Conservation (phyloP, 306 rosid genomes). For the Gastrolobium villosum region DNA sequence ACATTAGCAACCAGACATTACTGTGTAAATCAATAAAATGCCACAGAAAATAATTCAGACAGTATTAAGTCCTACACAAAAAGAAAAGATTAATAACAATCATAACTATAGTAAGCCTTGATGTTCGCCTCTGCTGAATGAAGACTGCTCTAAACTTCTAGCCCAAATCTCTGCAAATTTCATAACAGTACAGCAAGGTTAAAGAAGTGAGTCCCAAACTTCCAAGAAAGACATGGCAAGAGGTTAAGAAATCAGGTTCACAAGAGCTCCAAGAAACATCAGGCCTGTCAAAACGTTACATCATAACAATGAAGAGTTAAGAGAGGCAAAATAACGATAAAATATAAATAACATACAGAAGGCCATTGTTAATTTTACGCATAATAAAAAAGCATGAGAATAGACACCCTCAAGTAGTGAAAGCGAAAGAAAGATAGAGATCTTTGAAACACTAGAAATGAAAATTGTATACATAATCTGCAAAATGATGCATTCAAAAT, state of each 20-base stretch:
- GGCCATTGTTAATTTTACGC: slow-evolving; percentile 25
- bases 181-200: slow-evolving; percentile 99
- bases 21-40: slow-evolving; percentile 52
- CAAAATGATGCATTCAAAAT: slow-evolving; percentile 22
- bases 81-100: slow-evolving; percentile 49
- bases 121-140: slow-evolving; percentile 62
- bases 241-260: slow-evolving; percentile 98
- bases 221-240: slow-evolving; percentile 99
- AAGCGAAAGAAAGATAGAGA: not conserved
- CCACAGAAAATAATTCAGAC: slow-evolving; percentile 51
- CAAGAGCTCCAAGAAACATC: slow-evolving; percentile 99
- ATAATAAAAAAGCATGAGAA: slow-evolving; percentile 20
- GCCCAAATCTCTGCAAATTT: slow-evolving; percentile 93
- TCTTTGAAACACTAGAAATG: slow-evolving; percentile 28
- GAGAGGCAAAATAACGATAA: slow-evolving; percentile 53
- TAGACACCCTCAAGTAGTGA: slow-evolving; percentile 6
- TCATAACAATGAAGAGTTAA: slow-evolving; percentile 73
- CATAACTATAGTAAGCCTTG: slow-evolving; percentile 48
- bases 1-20: slow-evolving; percentile 65
- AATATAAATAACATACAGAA: slow-evolving; percentile 40
- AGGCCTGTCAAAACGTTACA: slow-evolving; percentile 94
- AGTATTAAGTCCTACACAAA: slow-evolving; percentile 55
- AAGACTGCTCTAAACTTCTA: slow-evolving; percentile 58
- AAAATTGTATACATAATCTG: not conserved
- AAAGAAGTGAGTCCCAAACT: slow-evolving; percentile 99